Percentiles rank a stretch among this genome's conserved stretches.
These are phyloP conservation scores for Neonectria hederae DNA, from an alignment of 2,329 filamentous ascomycete species.

Conservation along the genomic window DNA sequence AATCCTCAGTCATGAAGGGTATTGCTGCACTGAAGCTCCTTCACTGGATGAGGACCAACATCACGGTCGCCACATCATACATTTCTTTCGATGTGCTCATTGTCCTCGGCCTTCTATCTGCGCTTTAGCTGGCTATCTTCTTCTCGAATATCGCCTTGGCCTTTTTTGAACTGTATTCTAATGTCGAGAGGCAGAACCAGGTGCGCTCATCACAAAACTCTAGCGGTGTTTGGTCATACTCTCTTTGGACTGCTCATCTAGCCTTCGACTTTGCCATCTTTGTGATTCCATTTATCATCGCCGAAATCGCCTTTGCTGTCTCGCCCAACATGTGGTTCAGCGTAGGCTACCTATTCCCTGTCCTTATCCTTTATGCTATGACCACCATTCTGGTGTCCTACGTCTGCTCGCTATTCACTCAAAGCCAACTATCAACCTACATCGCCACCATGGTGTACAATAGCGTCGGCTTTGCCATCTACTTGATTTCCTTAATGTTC, in stretches of 20 bases:
- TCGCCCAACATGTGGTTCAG: conserved; percentile 81
- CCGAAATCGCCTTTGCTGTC: conserved; percentile 73
- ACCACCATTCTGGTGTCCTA: conserved; percentile 81
- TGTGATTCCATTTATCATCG: conserved; percentile 62
- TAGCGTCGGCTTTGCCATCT: conserved; percentile 80
- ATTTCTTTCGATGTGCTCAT: too few relatives aligned
- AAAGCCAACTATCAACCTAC: conserved; percentile 83
- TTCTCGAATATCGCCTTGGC: conserved; percentile 76
- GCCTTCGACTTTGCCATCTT: conserved; percentile 80
- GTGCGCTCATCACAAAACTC: conserved; percentile 90
- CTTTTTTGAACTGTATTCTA: conserved; percentile 89
- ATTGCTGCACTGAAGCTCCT: too few relatives aligned
- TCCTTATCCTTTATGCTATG: conserved; percentile 83
- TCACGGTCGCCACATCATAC: too few relatives aligned
- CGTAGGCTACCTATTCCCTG: conserved; percentile 81
- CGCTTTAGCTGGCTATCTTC: conserved; percentile 44
- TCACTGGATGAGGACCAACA: too few relatives aligned
- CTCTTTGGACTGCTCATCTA: conserved; percentile 86
- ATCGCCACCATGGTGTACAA: conserved; percentile 73
- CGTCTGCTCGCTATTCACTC: conserved; percentile 80
- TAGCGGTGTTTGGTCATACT: conserved; percentile 84
- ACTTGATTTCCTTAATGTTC: conserved; percentile 75
- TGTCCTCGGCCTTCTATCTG: too few relatives aligned
- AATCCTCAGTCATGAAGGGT: too few relatives aligned
- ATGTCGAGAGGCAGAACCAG: conserved; percentile 80